Conservation (phyloP, 345 rosid species). For the Balakata baccata region DNA sequence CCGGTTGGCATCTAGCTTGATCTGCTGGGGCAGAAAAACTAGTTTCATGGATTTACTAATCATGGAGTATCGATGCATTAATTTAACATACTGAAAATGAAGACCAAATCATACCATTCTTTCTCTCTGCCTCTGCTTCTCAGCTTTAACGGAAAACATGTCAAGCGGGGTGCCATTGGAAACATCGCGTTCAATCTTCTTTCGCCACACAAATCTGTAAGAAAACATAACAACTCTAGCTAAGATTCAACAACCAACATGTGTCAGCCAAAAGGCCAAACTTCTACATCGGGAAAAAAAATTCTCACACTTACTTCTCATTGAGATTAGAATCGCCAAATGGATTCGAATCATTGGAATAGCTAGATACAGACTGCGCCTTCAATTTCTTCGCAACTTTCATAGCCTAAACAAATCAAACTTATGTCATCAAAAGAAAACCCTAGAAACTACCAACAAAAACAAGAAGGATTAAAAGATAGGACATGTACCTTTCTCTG, state of each 20-base stretch:
- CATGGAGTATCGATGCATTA: neutral
- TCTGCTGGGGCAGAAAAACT: neutral
- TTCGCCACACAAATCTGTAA: slow-evolving; percentile 87
- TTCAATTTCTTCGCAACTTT: slow-evolving; percentile 76
- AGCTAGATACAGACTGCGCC: slow-evolving; percentile 52
- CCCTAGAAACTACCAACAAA: slow-evolving; percentile 3
- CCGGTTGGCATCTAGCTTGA: too few species aligned
- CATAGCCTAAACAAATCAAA: slow-evolving; percentile 49
- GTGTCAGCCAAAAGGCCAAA: neutral
- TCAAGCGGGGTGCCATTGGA: slow-evolving; percentile 61
- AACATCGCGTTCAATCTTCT: slow-evolving; percentile 90
- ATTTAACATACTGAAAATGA: too few species aligned
- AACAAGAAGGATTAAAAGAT: neutral
- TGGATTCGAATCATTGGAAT: slow-evolving; percentile 91
- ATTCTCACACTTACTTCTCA: slow-evolving; percentile 50
- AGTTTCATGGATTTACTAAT: neutral
- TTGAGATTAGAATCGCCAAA: slow-evolving; percentile 94
- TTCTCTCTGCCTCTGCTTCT: slow-evolving; percentile 73
- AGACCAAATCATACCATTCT: slow-evolving; percentile 59
- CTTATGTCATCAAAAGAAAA: slow-evolving; percentile 7
- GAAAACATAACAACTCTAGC: neutral
- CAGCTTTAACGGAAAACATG: slow-evolving; percentile 68
- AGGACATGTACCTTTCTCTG: slow-evolving; percentile 59
- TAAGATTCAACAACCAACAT: neutral
- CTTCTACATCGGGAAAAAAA: neutral